A percentile compares a stretch with the other conserved stretches of the same genome.
These are phyloP conservation scores for Sphagnum fallax DNA, from an alignment of 228 moss, liverwort and hornwort species.

Conservation along the genomic window DNA sequence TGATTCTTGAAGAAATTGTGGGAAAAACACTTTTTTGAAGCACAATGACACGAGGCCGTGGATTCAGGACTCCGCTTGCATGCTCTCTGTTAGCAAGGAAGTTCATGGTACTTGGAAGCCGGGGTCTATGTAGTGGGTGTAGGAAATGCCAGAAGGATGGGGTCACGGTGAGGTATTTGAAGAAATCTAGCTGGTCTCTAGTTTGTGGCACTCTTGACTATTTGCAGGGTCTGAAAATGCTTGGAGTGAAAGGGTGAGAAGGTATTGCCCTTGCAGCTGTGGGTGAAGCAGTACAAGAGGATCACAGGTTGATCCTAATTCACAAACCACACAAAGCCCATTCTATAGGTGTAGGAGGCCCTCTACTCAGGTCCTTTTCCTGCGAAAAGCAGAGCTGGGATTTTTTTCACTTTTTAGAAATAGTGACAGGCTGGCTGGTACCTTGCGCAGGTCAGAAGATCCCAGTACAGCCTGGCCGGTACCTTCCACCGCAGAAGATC, in stretches of 20 bases:
- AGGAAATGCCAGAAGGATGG: slow-evolving; percentile 85
- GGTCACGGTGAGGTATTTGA: slow-evolving; percentile 96
- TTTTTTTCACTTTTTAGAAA: too few species aligned
- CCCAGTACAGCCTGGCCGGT: too few species aligned
- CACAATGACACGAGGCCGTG: slow-evolving; percentile 98
- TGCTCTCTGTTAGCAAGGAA: slow-evolving; percentile 94
- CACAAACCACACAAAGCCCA: slow-evolving; percentile 90
- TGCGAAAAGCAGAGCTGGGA: too few species aligned
- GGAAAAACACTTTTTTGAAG: slow-evolving; percentile 96
- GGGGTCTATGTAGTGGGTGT: slow-evolving; percentile 87
- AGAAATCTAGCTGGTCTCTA: slow-evolving; percentile 91
- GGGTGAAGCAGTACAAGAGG: slow-evolving; percentile 90
- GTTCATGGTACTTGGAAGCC: slow-evolving; percentile 95
- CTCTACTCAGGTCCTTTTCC: too few species aligned
- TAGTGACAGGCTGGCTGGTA: too few species aligned
- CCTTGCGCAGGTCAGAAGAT: too few species aligned
- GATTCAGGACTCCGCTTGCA: slow-evolving; percentile 96
- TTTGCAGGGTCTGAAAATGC: slow-evolving; percentile 96
- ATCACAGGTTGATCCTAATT: slow-evolving; percentile 75
- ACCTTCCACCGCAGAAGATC: too few species aligned
- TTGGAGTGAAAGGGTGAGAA: slow-evolving; percentile 91
- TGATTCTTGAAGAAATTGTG: slow-evolving; percentile 90
- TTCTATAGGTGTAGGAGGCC: slow-evolving; percentile 46
- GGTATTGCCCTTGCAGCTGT: slow-evolving; percentile 84
- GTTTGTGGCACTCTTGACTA: slow-evolving; percentile 98